These are phyloP conservation scores for Phytophthora uliginosa DNA, from an alignment of 352 stramenopile genomes.

Conservation along the genomic window DNA sequence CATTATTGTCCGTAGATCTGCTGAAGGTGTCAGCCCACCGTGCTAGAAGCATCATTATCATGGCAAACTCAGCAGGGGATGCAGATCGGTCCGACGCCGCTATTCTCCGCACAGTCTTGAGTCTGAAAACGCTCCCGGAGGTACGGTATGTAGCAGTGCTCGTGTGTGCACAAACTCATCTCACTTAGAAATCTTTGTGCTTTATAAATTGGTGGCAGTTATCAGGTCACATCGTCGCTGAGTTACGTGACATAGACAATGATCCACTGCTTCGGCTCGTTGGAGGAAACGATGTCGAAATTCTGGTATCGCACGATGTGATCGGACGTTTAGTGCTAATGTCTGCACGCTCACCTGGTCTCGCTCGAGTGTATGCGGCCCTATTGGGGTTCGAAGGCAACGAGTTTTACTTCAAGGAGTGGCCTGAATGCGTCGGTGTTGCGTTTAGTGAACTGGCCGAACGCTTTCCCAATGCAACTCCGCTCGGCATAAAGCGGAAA, in stretches of 20 bases:
- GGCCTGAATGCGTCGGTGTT: constrained; percentile 80
- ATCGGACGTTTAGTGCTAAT: constrained; percentile 91
- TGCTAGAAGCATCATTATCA: constrained; percentile 86
- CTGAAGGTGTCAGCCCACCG: constrained; percentile 83
- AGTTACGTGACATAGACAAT: constrained; percentile 92
- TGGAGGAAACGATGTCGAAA: constrained; percentile 82
- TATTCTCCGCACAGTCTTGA: constrained; percentile 82
- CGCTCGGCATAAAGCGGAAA: constrained; percentile 78
- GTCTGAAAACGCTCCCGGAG: constrained; percentile 79
- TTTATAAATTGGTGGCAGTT: constrained; percentile 39
- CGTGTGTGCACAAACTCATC: background rate
- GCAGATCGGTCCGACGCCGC: constrained; percentile 86
- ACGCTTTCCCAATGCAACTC: constrained; percentile 85
- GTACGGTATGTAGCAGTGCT: constrained; percentile 21
- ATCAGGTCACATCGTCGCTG: constrained; percentile 85
- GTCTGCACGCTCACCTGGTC: constrained; percentile 81
- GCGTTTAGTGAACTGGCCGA: constrained; percentile 73
- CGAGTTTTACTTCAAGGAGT: constrained; percentile 93
- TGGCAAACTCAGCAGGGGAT: constrained; percentile 77
- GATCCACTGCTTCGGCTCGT: constrained; percentile 83
- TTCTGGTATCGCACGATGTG: constrained; percentile 90
- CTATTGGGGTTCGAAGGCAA: constrained; percentile 90
- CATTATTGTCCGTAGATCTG: constrained; percentile 83
- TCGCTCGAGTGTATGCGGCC: constrained; percentile 74
- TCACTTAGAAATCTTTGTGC: background rate